Evolutionary conservation across 805 yeast genomes (phyloP).

Genomic region (Priceomyces carsonii): DNA sequence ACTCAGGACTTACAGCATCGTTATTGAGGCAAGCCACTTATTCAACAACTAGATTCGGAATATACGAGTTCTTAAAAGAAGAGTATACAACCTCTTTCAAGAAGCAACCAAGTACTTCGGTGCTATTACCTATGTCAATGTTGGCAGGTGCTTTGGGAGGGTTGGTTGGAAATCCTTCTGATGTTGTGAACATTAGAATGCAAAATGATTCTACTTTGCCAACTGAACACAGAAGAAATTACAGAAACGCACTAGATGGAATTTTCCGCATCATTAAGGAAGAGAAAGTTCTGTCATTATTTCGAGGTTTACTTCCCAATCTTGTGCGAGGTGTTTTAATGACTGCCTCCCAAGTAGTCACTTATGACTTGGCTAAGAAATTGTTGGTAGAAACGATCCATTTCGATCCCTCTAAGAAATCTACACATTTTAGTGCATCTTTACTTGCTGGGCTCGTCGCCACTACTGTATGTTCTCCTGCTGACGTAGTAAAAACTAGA

Average conservation of each 20-base stretch:
- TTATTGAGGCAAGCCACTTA: slow-evolving; percentile 84
- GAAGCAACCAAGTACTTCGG: slow-evolving; percentile 53
- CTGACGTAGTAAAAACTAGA: slow-evolving; percentile 86
- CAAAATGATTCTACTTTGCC: slow-evolving; percentile 82
- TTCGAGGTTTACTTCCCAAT: slow-evolving; percentile 78
- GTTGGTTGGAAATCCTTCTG: slow-evolving; percentile 84
- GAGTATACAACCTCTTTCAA: slow-evolving; percentile 37
- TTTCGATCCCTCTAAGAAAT: slow-evolving; percentile 58
- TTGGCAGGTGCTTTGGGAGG: slow-evolving; percentile 85
- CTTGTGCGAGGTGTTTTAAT: slow-evolving; percentile 77
- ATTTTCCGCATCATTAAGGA: slow-evolving; percentile 55
- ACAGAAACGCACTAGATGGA: slow-evolving; percentile 79
- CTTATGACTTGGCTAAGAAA: slow-evolving; percentile 74
- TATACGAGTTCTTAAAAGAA: slow-evolving; percentile 77
- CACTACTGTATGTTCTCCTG: slow-evolving; percentile 90
- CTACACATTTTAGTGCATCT: slow-evolving; percentile 79
- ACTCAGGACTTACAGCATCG: slow-evolving; percentile 82
- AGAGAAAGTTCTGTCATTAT: slow-evolving; percentile 61
- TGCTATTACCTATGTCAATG: slow-evolving; percentile 77
- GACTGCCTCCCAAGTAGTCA: slow-evolving; percentile 91
- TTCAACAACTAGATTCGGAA: slow-evolving; percentile 83
- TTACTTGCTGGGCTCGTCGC: slow-evolving; percentile 84
- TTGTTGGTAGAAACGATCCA: slow-evolving; percentile 50
- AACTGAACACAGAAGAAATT: slow-evolving; percentile 63
- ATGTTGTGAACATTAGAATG: slow-evolving; percentile 86